These are phyloP conservation scores for Pterulicium gracile DNA, from an alignment of 1,284 basidiomycete genomes.

Conservation along the genomic window DNA sequence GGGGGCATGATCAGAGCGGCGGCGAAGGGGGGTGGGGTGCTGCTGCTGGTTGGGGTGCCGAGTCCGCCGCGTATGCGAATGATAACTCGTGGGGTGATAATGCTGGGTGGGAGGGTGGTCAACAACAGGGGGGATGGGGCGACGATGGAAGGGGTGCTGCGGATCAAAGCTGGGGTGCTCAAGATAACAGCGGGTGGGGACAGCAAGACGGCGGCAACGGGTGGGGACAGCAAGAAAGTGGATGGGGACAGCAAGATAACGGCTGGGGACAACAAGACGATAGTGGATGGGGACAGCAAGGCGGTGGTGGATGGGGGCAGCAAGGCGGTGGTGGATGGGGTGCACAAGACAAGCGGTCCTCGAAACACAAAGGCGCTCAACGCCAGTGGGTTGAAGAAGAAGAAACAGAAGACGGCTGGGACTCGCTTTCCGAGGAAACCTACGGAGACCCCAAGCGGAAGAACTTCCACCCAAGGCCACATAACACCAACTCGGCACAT, in stretches of 20 bases:
- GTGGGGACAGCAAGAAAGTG: slow-evolving; percentile 4
- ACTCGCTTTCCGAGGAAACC: background rate
- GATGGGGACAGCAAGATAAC: slow-evolving; percentile 2
- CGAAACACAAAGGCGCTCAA: too few species aligned
- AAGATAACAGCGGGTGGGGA: slow-evolving; percentile 3
- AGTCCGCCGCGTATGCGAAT: slow-evolving; percentile 6
- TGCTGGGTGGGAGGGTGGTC: slow-evolving; percentile 9
- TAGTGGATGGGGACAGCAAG: slow-evolving; percentile 2
- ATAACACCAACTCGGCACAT: background rate
- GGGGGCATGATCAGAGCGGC: too few species aligned
- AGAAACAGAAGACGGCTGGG: background rate
- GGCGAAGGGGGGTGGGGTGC: slow-evolving; percentile 17
- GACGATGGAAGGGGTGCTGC: slow-evolving; percentile 8
- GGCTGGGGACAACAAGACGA: slow-evolving; percentile 1
- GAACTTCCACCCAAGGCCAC: background rate
- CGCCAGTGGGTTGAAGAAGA: too few species aligned
- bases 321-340: slow-evolving; percentile 4
- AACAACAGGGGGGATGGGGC: slow-evolving; percentile 10
- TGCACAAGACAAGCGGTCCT: background rate
- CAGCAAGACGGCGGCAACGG: slow-evolving; percentile 3
- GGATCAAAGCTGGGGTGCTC: slow-evolving; percentile 4
- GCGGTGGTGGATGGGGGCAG: background rate
- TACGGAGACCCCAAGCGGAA: background rate
- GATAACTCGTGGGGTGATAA: slow-evolving; percentile 10
- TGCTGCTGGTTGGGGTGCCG: slow-evolving; percentile 15